Evolutionary conservation across 345 rosid genomes (phyloP).

Genomic region (Dovyalis caffra): DNA sequence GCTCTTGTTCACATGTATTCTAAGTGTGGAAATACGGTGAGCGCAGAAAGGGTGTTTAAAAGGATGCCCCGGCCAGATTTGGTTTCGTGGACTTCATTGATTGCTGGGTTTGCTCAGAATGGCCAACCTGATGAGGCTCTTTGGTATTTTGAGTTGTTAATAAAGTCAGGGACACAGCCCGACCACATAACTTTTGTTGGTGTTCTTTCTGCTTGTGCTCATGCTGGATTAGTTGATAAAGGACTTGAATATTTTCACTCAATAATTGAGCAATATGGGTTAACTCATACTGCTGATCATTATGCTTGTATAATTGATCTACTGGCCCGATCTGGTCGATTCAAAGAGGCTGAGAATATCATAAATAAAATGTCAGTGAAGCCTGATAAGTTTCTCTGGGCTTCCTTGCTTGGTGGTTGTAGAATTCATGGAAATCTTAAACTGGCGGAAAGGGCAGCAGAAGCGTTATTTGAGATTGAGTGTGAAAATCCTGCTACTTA

Average conservation of each 20-base stretch:
- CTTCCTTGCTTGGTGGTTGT: slow-evolving; percentile 86
- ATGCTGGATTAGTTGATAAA: slow-evolving; percentile 77
- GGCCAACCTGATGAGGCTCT: slow-evolving; percentile 66
- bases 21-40: slow-evolving; percentile 72
- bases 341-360: slow-evolving; percentile 52
- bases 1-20: slow-evolving; percentile 87
- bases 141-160: slow-evolving; percentile 57
- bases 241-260: slow-evolving; percentile 70
- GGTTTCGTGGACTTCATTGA: slow-evolving; percentile 82
- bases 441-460: slow-evolving; percentile 70
- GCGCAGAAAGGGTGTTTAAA: slow-evolving; percentile 58
- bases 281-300: slow-evolving; percentile 72
- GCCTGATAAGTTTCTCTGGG: slow-evolving; percentile 86
- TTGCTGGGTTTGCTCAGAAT: slow-evolving; percentile 77
- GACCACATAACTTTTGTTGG: slow-evolving; percentile 80
- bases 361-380: slow-evolving; percentile 65
- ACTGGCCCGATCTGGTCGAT: slow-evolving; percentile 68
- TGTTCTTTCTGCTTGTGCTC: slow-evolving; percentile 80
- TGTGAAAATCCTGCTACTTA: slow-evolving; percentile 88
- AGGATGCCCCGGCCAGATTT: slow-evolving; percentile 54
- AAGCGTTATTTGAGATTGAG: slow-evolving; percentile 72
- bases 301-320: slow-evolving; percentile 81
- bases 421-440: slow-evolving; percentile 70
- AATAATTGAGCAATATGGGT: slow-evolving; percentile 52
- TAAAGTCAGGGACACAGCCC: slow-evolving; percentile 63